A percentile compares a stretch with the other conserved stretches of the same genome.
phyloP scores from a whole-genome alignment of 2,329 filamentous ascomycete genomes.

The Colletotrichum sp. region DNA sequence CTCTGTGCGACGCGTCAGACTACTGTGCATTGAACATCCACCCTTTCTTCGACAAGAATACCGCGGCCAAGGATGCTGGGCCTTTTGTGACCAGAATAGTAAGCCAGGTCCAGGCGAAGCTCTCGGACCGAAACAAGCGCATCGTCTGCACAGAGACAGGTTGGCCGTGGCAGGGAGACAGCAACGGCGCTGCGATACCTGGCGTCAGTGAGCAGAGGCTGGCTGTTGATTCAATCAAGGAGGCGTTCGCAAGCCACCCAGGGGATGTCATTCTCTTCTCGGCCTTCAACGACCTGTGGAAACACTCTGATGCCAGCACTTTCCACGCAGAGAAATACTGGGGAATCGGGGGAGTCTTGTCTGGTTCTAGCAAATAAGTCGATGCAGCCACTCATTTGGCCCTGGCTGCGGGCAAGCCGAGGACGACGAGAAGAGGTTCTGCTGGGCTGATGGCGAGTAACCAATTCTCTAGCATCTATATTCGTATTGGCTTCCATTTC shows the following conservation, averaged over 20 bases:
- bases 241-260: slow-evolving; percentile 56
- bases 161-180: slow-evolving; percentile 75
- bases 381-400: not conserved
- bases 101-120: slow-evolving; percentile 42
- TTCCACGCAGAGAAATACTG: slow-evolving; percentile 80
- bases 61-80: slow-evolving; percentile 66
- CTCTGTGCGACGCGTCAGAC: slow-evolving; percentile 76
- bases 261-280: slow-evolving; percentile 74
- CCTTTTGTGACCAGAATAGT: slow-evolving; percentile 68
- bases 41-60: slow-evolving; percentile 78
- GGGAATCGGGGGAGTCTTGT: slow-evolving; percentile 59
- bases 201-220: slow-evolving; percentile 67
- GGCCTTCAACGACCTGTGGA: slow-evolving; percentile 83
- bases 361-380: slow-evolving; percentile 21
- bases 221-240: slow-evolving; percentile 70
- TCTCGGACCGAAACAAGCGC: slow-evolving; percentile 55
- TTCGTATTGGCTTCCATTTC: not conserved
- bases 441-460: not conserved
- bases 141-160: slow-evolving; percentile 83
- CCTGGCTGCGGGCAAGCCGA: not conserved
- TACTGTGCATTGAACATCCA: slow-evolving; percentile 85
- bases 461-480: not conserved
- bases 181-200: slow-evolving; percentile 74
- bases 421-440: not conserved
- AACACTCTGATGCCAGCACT: slow-evolving; percentile 64